Evolutionary conservation across 1,139 yeast genomes (phyloP).

Genomic region (Lodderomyces jiufengensis): DNA sequence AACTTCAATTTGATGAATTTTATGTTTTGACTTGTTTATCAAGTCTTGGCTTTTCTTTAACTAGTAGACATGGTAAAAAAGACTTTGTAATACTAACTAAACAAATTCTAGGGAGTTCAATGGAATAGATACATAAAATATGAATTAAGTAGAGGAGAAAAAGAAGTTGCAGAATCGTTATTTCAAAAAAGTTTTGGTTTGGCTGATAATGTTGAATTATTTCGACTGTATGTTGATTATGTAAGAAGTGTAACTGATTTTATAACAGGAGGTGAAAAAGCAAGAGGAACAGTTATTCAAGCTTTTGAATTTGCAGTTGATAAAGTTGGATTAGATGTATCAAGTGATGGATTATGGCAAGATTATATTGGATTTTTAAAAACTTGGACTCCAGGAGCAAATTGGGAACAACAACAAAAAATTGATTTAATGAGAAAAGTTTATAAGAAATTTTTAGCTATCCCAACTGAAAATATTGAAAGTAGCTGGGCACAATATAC

Average conservation of each 20-base stretch:
- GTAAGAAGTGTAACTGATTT: constrained; percentile 77
- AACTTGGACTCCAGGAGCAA: constrained; percentile 71
- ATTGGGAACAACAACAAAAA: constrained; percentile 87
- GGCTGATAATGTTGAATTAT: constrained; percentile 61
- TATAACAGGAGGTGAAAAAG: constrained; percentile 80
- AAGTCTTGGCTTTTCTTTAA: not conserved
- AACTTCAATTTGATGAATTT: constrained; percentile 1
- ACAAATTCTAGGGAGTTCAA: constrained; percentile 42
- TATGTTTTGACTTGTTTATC: not conserved
- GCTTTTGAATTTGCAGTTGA: constrained; percentile 84
- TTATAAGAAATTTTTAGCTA: constrained; percentile 63
- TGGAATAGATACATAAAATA: constrained; percentile 75
- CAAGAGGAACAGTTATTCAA: constrained; percentile 69
- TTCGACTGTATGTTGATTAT: constrained; percentile 73
- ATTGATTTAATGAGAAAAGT: constrained; percentile 73
- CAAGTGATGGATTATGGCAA: constrained; percentile 72
- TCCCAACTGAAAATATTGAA: constrained; percentile 76
- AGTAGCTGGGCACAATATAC: constrained; percentile 78
- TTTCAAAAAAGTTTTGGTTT: constrained; percentile 60
- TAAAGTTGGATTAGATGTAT: constrained; percentile 74
- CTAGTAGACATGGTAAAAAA: too few relatives aligned
- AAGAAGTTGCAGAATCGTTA: constrained; percentile 59
- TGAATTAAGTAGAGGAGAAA: constrained; percentile 68
- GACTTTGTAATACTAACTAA: not conserved
- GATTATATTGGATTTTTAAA: constrained; percentile 81